Evolutionary conservation across 768 basidiomycete genomes (phyloP).

Genomic region (Amanita jacksonii): DNA sequence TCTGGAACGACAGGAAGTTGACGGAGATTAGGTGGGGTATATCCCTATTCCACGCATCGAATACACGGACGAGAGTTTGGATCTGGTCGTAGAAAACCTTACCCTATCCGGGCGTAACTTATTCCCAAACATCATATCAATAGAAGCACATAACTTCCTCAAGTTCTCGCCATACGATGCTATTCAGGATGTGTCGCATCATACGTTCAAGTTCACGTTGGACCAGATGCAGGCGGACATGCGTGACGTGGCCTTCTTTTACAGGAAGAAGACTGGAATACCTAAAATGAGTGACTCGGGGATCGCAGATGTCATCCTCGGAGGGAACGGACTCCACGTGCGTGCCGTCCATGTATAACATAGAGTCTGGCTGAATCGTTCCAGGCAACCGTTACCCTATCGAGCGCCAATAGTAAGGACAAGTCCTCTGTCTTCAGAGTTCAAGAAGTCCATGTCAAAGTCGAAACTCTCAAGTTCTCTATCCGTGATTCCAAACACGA

Average conservation of each 20-base stretch:
- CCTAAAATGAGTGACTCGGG: constrained; percentile 77
- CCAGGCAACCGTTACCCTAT: constrained; percentile 54
- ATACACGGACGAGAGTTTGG: constrained; percentile 80
- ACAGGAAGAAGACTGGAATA: constrained; percentile 76
- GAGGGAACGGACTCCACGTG: constrained; percentile 73
- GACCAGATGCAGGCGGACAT: constrained; percentile 90
- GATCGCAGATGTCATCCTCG: constrained; percentile 76
- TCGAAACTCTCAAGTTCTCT: constrained; percentile 81
- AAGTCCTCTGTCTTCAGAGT: constrained; percentile 65
- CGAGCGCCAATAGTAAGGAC: constrained; percentile 46
- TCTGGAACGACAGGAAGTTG: not conserved
- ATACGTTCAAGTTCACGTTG: constrained; percentile 68
- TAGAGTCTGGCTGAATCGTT: not conserved
- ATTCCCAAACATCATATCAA: constrained; percentile 67
- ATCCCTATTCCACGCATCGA: constrained; percentile 91
- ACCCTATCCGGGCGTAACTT: constrained; percentile 83
- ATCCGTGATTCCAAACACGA: constrained; percentile 92
- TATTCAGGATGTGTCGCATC: constrained; percentile 49
- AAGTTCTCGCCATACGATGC: constrained; percentile 74
- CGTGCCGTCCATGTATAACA: constrained; percentile 10
- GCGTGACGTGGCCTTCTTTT: constrained; percentile 89
- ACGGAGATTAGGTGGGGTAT: constrained; percentile 47
- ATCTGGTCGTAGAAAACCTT: constrained; percentile 90
- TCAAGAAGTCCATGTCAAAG: constrained; percentile 63
- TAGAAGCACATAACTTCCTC: constrained; percentile 75